A percentile compares a stretch with the other conserved stretches of the same genome.
phyloP scores from a whole-genome alignment of 2,329 filamentous ascomycete species.

The Ophiocordyceps robertsii region DNA sequence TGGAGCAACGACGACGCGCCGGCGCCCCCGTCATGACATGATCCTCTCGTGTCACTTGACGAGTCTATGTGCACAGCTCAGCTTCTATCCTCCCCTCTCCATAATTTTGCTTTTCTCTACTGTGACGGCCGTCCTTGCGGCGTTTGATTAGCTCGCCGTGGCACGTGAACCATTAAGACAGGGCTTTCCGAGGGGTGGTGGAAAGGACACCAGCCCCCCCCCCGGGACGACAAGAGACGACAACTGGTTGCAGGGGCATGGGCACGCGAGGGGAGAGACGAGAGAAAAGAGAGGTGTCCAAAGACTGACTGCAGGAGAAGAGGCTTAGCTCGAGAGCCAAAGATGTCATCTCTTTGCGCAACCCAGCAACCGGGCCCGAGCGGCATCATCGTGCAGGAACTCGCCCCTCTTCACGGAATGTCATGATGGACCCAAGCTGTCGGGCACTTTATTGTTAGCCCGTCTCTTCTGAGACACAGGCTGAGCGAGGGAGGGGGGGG shows the following conservation, averaged over 20 bases:
- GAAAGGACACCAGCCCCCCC: no score
- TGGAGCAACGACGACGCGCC: no score
- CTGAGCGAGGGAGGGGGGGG: no score
- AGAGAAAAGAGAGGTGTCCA: no score
- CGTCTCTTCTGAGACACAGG: not conserved
- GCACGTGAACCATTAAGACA: not conserved
- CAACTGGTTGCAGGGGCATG: no score
- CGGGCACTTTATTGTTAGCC: not conserved
- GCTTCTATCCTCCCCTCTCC: no score
- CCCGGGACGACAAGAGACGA: no score
- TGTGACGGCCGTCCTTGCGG: not conserved
- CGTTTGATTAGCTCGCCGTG: not conserved
- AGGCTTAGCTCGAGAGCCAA: no score
- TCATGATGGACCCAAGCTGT: not conserved
- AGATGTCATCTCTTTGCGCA: slow-evolving; percentile 1
- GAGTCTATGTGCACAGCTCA: no score
- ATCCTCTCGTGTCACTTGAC: not conserved
- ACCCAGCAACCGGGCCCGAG: not conserved
- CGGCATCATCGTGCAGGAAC: not conserved
- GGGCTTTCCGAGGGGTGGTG: not conserved
- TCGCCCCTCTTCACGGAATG: not conserved
- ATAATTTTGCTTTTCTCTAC: not conserved
- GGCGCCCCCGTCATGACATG: not conserved
- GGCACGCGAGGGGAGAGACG: no score
- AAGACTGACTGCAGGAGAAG: no score